Conservation (phyloP, 208 protist genomes). For the Novymonas esmeraldas region DNA sequence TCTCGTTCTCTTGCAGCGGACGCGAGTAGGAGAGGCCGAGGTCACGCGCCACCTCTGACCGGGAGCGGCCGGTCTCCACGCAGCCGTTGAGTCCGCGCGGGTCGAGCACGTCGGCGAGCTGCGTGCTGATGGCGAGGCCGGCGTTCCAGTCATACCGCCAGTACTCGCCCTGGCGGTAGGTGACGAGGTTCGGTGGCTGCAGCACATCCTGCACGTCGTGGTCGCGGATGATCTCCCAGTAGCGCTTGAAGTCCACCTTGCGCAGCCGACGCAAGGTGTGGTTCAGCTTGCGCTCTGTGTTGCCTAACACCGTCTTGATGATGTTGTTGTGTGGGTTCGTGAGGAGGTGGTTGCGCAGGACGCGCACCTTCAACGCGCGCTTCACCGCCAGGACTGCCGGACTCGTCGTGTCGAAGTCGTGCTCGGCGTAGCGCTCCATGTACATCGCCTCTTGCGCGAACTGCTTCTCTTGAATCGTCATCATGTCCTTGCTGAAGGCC, state of each 20-base stretch:
- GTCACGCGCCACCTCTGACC: conserved; percentile 89
- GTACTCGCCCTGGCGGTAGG: conserved; percentile 85
- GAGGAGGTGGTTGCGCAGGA: conserved; percentile 88
- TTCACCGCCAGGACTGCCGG: conserved; percentile 87
- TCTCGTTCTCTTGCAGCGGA: conserved; percentile 88
- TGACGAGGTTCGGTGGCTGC: conserved; percentile 87
- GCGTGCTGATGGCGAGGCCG: conserved; percentile 85
- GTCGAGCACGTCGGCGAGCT: conserved; percentile 85
- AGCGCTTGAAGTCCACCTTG: conserved; percentile 89
- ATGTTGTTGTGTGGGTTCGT: conserved; percentile 94
- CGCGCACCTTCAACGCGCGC: conserved; percentile 81
- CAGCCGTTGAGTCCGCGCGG: conserved; percentile 89
- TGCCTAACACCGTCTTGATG: conserved; percentile 80
- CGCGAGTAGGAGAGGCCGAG: conserved; percentile 89
- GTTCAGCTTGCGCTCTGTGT: conserved; percentile 80
- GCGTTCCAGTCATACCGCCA: conserved; percentile 93
- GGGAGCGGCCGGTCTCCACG: conserved; percentile 91
- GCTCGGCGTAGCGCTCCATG: conserved; percentile 92
- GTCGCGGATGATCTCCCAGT: conserved; percentile 93
- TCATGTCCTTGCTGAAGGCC: conserved; percentile 80
- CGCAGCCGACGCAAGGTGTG: conserved; percentile 82
- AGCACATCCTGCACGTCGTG: conserved; percentile 91
- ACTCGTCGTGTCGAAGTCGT: conserved; percentile 91
- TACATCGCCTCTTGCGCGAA: conserved; percentile 91
- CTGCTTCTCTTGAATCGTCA: conserved; percentile 89